phyloP scores from a whole-genome alignment of 2,329 filamentous ascomycete genomes.

The Cladosporium sp. region DNA sequence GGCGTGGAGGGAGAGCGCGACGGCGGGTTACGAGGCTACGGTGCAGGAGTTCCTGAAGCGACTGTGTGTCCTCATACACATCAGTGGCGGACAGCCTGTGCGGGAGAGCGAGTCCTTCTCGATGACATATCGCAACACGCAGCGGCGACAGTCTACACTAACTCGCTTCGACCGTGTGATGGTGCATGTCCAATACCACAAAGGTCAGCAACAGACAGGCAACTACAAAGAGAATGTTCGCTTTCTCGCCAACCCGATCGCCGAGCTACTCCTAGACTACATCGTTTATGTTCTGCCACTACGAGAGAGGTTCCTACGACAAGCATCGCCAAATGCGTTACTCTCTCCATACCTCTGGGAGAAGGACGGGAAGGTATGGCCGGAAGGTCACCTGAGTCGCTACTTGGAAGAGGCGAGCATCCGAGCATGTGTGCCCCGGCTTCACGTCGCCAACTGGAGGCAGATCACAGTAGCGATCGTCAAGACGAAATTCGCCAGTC shows the following conservation, averaged over 20 bases:
- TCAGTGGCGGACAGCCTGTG: slow-evolving; percentile 11
- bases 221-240: slow-evolving; percentile 16
- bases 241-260: slow-evolving; percentile 13
- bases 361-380: slow-evolving; percentile 14
- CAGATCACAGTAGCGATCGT: slow-evolving; percentile 17
- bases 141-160: slow-evolving; percentile 8
- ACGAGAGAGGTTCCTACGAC: slow-evolving; percentile 14
- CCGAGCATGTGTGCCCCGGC: slow-evolving; percentile 8
- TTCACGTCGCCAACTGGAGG: slow-evolving; percentile 14
- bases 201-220: slow-evolving; percentile 14
- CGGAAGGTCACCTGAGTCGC: slow-evolving; percentile 9
- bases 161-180: slow-evolving; percentile 13
- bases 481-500: slow-evolving; percentile 16
- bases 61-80: slow-evolving; percentile 5
- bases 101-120: slow-evolving; percentile 14
- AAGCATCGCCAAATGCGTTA: slow-evolving; percentile 4
- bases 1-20: slow-evolving; percentile 2
- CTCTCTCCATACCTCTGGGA: slow-evolving; percentile 16
- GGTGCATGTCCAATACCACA: slow-evolving; percentile 14
- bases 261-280: slow-evolving; percentile 16
- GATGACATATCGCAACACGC: slow-evolving; percentile 12
- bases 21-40: slow-evolving; percentile 10
- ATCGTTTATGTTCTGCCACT: slow-evolving; percentile 15
- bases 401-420: slow-evolving; percentile 9
- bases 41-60: slow-evolving; percentile 14